Evolutionary conservation across 805 yeast species (phyloP).

Genomic region (Teunomyces barrocoloradensis): DNA sequence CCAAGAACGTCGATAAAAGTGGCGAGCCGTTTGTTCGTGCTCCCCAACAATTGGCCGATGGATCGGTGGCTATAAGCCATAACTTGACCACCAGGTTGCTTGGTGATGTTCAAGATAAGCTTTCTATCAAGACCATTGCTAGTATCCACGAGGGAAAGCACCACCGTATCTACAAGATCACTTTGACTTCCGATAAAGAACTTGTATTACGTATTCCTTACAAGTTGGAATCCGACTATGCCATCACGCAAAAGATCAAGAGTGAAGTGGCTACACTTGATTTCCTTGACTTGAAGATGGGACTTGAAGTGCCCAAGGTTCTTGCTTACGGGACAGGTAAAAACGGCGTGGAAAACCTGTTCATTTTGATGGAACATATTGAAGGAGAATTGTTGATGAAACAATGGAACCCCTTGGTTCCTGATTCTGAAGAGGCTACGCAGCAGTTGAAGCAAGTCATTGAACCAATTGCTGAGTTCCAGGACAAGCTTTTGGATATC

Average conservation of each 20-base stretch:
- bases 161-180: constrained; percentile 78
- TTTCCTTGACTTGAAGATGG: constrained; percentile 63
- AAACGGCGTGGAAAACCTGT: constrained; percentile 71
- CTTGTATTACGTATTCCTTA: constrained; percentile 86
- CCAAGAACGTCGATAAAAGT: constrained; percentile 19
- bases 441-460: constrained; percentile 58
- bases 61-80: constrained; percentile 46
- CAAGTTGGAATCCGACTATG: constrained; percentile 61
- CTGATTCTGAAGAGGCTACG: constrained; percentile 51
- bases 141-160: constrained; percentile 94
- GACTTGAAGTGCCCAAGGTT: constrained; percentile 70
- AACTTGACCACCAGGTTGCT: constrained; percentile 43
- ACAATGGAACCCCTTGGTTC: constrained; percentile 81
- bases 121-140: constrained; percentile 65
- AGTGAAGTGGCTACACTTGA: constrained; percentile 95
- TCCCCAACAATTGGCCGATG: constrained; percentile 42
- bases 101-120: constrained; percentile 42
- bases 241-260: constrained; percentile 65
- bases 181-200: constrained; percentile 56
- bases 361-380: constrained; percentile 74
- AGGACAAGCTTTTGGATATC: constrained; percentile 50
- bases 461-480: constrained; percentile 69
- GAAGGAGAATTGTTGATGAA: constrained; percentile 84
- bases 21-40: constrained; percentile 21
- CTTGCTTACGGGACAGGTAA: constrained; percentile 61